These are phyloP conservation scores for Paramecium octaurelia DNA, from an alignment of 73 alveolate genomes.

Conservation along the genomic window DNA sequence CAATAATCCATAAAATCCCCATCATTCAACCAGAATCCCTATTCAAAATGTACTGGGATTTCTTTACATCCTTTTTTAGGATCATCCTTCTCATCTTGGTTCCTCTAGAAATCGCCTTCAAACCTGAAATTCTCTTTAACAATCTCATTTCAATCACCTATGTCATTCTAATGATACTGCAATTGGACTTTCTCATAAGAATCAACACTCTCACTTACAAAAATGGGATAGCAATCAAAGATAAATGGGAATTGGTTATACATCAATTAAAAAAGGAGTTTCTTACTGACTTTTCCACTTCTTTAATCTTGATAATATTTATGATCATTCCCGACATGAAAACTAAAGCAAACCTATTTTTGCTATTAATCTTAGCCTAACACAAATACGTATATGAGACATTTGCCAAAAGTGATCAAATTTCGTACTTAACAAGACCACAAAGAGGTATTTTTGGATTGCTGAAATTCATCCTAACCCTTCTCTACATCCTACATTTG, in stretches of 20 bases:
- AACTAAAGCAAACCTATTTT: neutral
- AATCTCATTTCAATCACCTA: neutral
- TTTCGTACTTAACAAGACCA: neutral
- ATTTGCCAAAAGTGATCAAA: neutral
- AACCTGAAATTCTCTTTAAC: neutral
- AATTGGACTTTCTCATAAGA: conserved; percentile 8
- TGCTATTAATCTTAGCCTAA: neutral
- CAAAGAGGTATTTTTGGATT: conserved; percentile 22
- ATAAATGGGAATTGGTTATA: conserved; percentile 1
- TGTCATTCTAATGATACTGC: neutral
- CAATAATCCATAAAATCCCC: neutral
- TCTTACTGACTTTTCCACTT: neutral
- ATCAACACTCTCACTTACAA: neutral
- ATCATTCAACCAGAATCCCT: neutral
- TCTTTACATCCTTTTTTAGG: neutral
- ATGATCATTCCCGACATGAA: neutral
- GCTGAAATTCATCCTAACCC: neutral
- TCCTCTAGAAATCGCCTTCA: neutral
- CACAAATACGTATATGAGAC: conserved; percentile 8
- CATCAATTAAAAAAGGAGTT: neutral
- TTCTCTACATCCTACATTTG: neutral
- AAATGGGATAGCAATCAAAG: conserved; percentile 24
- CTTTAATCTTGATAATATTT: neutral
- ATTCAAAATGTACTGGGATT: conserved; percentile 9
- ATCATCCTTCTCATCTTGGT: neutral